Conservation (phyloP, 2,329 filamentous ascomycete species). For the Aspergillus uvarum region DNA sequence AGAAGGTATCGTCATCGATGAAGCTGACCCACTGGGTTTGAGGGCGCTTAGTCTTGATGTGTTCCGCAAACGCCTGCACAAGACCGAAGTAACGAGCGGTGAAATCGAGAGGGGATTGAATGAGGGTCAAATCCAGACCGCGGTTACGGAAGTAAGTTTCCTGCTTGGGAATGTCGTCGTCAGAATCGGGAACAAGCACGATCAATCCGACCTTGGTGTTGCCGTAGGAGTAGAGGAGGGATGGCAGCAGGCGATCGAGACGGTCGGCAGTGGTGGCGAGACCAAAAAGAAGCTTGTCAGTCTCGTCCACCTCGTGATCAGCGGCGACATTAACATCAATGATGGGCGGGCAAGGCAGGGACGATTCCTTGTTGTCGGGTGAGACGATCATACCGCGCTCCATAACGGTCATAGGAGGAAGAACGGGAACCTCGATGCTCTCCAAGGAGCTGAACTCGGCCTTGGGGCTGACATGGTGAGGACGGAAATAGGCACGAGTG, state of each 20-base stretch:
- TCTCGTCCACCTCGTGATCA: constrained; percentile 41
- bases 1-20: constrained; percentile 48
- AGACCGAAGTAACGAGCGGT: constrained; percentile 46
- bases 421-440: constrained; percentile 38
- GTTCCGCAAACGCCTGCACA: constrained; percentile 41
- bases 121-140: constrained; percentile 42
- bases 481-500: constrained; percentile 44
- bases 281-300: constrained; percentile 43
- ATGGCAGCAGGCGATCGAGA: constrained; percentile 41
- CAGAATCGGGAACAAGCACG: constrained; percentile 43
- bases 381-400: constrained; percentile 42
- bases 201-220: constrained; percentile 42
- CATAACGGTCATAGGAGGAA: constrained; percentile 39
- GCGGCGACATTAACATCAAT: constrained; percentile 43
- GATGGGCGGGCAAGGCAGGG: constrained; percentile 40
- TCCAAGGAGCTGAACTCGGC: constrained; percentile 42
- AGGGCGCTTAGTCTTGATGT: constrained; percentile 40
- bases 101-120: constrained; percentile 42
- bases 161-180: constrained; percentile 40
- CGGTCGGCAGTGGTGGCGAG: constrained; percentile 46
- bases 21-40: constrained; percentile 45
- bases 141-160: constrained; percentile 45
- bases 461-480: constrained; percentile 36
- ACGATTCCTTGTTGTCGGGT: constrained; percentile 31
- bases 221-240: constrained; percentile 45